phyloP scores from a whole-genome alignment of 208 protist species.

The Trypanosoma boissoni region DNA sequence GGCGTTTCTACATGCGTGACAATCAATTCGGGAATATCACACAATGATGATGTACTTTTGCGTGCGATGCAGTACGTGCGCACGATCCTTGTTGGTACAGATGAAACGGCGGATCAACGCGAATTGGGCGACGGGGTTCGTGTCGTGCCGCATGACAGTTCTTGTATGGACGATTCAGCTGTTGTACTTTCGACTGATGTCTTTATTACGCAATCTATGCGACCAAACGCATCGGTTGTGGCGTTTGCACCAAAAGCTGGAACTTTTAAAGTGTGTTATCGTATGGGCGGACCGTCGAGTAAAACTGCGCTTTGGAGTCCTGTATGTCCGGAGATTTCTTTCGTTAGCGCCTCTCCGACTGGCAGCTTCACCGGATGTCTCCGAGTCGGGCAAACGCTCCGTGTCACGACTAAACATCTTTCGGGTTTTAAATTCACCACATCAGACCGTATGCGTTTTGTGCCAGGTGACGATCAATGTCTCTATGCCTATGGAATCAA shows the following conservation, averaged over 20 bases:
- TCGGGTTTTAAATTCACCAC: constrained; percentile 22
- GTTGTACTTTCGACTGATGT: constrained; percentile 44
- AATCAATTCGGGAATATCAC: constrained; percentile 25
- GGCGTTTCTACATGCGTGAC: constrained; percentile 34
- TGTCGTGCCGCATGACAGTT: constrained; percentile 56
- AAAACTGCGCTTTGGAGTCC: constrained; percentile 74
- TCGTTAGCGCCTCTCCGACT: constrained; percentile 43
- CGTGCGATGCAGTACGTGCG: constrained; percentile 84
- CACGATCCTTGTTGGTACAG: constrained; percentile 40
- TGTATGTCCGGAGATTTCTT: constrained; percentile 41
- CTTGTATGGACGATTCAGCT: constrained; percentile 52
- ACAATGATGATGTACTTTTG: constrained; percentile 24
- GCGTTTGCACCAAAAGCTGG: constrained; percentile 52
- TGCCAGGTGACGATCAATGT: constrained; percentile 51
- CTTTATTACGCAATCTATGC: constrained; percentile 7
- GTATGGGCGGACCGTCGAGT: constrained; percentile 39
- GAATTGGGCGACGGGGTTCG: constrained; percentile 34
- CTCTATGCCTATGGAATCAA: constrained; percentile 30
- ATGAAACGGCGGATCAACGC: not conserved
- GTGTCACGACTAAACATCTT: constrained; percentile 27
- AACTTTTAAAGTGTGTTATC: constrained; percentile 85
- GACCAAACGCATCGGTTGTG: constrained; percentile 27
- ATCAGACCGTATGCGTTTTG: constrained; percentile 46
- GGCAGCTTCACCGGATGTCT: constrained; percentile 54
- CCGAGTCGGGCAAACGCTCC: constrained; percentile 60